These are phyloP conservation scores for Rhodotorula sp. DNA, from an alignment of 1,284 basidiomycete species.

Conservation along the genomic window DNA sequence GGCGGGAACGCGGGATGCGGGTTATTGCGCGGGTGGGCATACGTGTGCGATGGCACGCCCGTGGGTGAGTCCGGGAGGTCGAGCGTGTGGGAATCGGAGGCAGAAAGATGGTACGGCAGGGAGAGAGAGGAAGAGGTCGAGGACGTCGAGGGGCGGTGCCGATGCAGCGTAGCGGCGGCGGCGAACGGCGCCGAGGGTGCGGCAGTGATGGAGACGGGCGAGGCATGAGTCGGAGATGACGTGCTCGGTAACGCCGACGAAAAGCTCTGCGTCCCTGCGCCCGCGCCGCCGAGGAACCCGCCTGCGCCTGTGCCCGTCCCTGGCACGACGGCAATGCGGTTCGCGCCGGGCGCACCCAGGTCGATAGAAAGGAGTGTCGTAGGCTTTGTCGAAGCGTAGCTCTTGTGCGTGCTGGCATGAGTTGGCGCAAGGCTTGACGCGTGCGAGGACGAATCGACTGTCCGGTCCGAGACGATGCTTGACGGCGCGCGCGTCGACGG, in stretches of 20 bases:
- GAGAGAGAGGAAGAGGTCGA: constrained; percentile 19
- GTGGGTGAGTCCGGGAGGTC: constrained; percentile 46
- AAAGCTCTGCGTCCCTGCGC: neutral
- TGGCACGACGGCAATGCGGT: constrained; percentile 54
- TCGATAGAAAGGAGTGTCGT: constrained; percentile 90
- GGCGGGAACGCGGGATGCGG: constrained; percentile 87
- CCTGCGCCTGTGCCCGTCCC: constrained; percentile 41
- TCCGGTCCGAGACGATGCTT: constrained; percentile 21
- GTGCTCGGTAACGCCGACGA: neutral
- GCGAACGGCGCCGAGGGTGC: neutral
- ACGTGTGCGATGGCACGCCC: constrained; percentile 83
- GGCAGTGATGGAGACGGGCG: constrained; percentile 53
- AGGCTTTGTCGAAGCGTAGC: constrained; percentile 81
- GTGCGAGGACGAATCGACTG: constrained; percentile 24
- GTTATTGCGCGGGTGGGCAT: constrained; percentile 91
- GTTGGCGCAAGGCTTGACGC: constrained; percentile 35
- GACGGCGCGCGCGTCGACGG: constrained; percentile 41
- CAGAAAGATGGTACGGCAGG: neutral
- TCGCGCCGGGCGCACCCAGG: constrained; percentile 66
- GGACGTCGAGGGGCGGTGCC: constrained; percentile 12
- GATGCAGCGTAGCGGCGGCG: neutral
- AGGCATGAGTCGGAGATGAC: constrained; percentile 52
- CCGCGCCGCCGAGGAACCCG: constrained; percentile 58
- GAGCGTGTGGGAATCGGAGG: neutral
- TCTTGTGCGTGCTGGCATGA: constrained; percentile 39